Percentiles rank a stretch among this genome's conserved stretches.
Evolutionary conservation across 768 basidiomycete species (phyloP).

Genomic region (Kwoniella botswanensis): DNA sequence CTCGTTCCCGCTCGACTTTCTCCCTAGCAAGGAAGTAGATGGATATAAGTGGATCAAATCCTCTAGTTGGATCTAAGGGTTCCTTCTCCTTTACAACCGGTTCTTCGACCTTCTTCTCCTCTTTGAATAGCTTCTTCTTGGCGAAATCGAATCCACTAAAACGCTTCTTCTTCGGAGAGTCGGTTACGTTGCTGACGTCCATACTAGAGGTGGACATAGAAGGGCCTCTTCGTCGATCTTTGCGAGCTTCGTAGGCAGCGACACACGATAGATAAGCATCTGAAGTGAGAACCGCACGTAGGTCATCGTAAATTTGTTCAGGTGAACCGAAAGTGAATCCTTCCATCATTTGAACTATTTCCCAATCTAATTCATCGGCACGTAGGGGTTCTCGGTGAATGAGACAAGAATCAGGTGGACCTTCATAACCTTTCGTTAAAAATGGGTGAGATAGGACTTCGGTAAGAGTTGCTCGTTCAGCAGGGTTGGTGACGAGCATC

Average conservation of each 20-base stretch:
- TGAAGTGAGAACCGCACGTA: conserved; percentile 73
- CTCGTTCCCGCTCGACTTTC: conserved; percentile 90
- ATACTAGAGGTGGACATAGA: conserved; percentile 37
- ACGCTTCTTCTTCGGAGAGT: conserved; percentile 68
- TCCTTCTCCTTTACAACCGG: conserved; percentile 50
- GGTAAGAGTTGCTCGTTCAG: conserved; percentile 74
- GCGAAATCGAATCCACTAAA: conserved; percentile 94
- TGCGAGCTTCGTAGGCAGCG: conserved; percentile 72
- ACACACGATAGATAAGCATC: conserved; percentile 77
- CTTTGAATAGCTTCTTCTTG: conserved; percentile 80
- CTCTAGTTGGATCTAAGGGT: conserved; percentile 77
- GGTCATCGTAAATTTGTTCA: conserved; percentile 78
- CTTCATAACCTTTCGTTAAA: conserved; percentile 87
- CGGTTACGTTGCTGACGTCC: conserved; percentile 46
- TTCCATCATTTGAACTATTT: conserved; percentile 86
- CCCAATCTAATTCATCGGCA: conserved; percentile 81
- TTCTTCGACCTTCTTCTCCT: conserved; percentile 52
- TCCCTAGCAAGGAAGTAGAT: conserved; percentile 96
- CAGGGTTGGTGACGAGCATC: conserved; percentile 96
- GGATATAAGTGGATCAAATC: conserved; percentile 91
- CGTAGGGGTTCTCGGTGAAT: conserved; percentile 88
- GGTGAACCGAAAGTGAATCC: conserved; percentile 95
- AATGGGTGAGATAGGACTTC: conserved; percentile 89
- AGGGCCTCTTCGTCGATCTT: conserved; percentile 43
- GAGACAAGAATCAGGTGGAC: conserved; percentile 81